A percentile compares a stretch with the other conserved stretches of the same genome.
phyloP scores from a whole-genome alignment of 495 filamentous ascomycete species.

The Tuber calosporum region DNA sequence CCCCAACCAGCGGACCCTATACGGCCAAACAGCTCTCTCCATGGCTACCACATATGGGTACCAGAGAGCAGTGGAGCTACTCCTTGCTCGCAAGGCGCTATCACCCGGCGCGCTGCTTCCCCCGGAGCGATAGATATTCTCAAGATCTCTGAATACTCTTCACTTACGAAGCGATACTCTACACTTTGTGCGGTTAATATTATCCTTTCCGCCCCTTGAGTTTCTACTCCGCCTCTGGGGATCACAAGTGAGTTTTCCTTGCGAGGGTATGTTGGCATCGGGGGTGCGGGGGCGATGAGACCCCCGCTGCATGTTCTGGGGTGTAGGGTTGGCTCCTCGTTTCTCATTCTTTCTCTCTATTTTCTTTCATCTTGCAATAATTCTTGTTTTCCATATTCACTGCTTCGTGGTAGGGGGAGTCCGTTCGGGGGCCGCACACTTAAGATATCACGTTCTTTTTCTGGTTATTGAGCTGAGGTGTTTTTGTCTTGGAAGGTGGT shows the following conservation, averaged over 20 bases:
- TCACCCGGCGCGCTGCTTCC: background rate
- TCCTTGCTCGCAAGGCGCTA: background rate
- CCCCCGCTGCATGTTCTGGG: no score
- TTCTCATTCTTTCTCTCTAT: background rate
- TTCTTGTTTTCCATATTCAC: background rate
- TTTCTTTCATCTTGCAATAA: background rate
- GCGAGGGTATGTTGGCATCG: background rate
- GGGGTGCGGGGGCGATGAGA: background rate
- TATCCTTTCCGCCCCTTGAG: background rate
- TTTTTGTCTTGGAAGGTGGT: no score
- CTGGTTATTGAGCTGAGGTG: background rate
- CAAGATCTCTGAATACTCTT: background rate
- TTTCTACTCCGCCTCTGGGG: background rate
- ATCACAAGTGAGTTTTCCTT: background rate
- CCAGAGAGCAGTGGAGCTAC: background rate
- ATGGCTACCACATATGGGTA: background rate
- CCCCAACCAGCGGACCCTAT: background rate
- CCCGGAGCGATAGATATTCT: background rate
- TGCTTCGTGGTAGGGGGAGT: background rate
- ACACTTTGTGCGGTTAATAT: background rate
- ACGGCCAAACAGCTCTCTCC: background rate
- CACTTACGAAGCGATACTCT: background rate
- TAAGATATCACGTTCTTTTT: background rate
- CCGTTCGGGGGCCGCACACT: background rate
- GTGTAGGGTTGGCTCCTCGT: background rate